Percentiles rank a stretch among this genome's conserved stretches.
Conservation (phyloP, 371 early-diverging fungal species). For the Mucor racemosus region DNA sequence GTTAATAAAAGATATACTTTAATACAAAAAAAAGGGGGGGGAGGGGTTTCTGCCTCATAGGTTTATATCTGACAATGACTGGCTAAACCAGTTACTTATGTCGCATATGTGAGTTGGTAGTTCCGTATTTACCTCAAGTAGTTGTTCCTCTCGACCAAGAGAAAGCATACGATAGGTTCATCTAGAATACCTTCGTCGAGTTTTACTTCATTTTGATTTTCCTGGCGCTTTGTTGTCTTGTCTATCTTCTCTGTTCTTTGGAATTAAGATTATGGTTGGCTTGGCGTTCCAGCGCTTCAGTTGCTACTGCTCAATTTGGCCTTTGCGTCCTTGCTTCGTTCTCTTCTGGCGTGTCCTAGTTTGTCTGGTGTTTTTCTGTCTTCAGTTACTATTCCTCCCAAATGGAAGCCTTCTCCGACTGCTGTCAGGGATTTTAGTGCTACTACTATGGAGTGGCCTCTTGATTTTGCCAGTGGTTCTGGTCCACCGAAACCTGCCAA, state of each 20-base stretch:
- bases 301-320: slow-evolving; percentile 25
- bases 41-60: slow-evolving; percentile 13
- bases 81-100: slow-evolving; percentile 17
- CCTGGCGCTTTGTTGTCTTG: slow-evolving; percentile 1
- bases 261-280: slow-evolving; percentile 15
- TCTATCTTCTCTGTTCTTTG: slow-evolving; percentile 7
- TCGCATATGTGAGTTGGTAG: background rate
- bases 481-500: background rate
- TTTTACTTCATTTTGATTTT: slow-evolving; percentile 12
- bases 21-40: too few species aligned
- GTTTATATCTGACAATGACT: slow-evolving; percentile 29
- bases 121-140: background rate
- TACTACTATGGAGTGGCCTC: background rate
- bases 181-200: slow-evolving; percentile 17
- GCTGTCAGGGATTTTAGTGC: background rate
- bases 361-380: background rate
- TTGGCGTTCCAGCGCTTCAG: slow-evolving; percentile 12
- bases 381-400: background rate
- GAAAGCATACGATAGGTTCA: background rate
- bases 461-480: background rate
- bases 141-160: slow-evolving; percentile 15
- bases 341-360: slow-evolving; percentile 4
- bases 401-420: background rate
- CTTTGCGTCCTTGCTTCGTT: slow-evolving; percentile 25
- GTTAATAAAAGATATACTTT: too few species aligned